A percentile compares a stretch with the other conserved stretches of the same genome.
phyloP scores from a whole-genome alignment of 805 yeast species.

The Lipomyces kockii region DNA sequence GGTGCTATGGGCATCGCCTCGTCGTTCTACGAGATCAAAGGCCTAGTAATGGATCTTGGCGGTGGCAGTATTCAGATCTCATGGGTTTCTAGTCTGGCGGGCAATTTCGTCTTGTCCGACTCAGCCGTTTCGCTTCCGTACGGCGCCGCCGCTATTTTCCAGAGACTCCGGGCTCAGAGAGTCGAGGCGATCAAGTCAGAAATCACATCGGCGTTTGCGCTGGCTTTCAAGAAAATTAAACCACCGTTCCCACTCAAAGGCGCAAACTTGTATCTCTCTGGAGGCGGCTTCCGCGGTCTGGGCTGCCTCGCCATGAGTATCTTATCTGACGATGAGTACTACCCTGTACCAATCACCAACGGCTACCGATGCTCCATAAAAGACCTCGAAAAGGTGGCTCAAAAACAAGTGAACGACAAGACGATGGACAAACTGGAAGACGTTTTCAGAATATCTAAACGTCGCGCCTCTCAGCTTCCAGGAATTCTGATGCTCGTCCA shows the following conservation, averaged over 20 bases:
- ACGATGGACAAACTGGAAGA: slow-evolving; percentile 44
- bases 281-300: slow-evolving; percentile 75
- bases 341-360: slow-evolving; percentile 72
- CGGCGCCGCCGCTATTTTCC: slow-evolving; percentile 72
- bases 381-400: slow-evolving; percentile 57
- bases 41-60: slow-evolving; percentile 73
- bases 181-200: slow-evolving; percentile 45
- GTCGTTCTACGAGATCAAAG: slow-evolving; percentile 67
- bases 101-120: slow-evolving; percentile 58
- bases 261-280: slow-evolving; percentile 66
- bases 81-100: slow-evolving; percentile 65
- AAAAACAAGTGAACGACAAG: slow-evolving; percentile 49
- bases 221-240: slow-evolving; percentile 33
- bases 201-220: slow-evolving; percentile 55
- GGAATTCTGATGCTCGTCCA: slow-evolving; percentile 67
- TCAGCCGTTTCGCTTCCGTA: slow-evolving; percentile 66
- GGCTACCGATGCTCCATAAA: slow-evolving; percentile 65
- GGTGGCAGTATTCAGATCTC: slow-evolving; percentile 73
- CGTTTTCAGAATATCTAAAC: slow-evolving; percentile 67
- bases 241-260: slow-evolving; percentile 46
- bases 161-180: slow-evolving; percentile 52
- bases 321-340: slow-evolving; percentile 53
- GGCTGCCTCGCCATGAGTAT: slow-evolving; percentile 55
- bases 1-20: slow-evolving; percentile 79
- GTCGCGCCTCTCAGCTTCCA: slow-evolving; percentile 69